These are phyloP conservation scores for Vitis labrusca DNA, from an alignment of 164 flowering plant species.

Conservation along the genomic window DNA sequence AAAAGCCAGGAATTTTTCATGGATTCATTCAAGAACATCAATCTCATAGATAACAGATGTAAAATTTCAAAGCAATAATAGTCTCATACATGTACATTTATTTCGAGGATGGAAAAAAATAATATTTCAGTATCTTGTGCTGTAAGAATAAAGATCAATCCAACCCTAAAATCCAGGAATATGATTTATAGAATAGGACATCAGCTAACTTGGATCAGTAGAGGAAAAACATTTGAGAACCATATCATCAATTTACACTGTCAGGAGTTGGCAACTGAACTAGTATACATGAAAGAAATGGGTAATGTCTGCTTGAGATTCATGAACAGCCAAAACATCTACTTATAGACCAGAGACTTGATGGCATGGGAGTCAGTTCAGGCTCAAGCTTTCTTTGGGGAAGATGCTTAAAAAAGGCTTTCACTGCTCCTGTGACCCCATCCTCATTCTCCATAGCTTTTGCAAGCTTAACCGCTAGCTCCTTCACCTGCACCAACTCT, in stretches of 20 bases:
- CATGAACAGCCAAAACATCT: conserved; percentile 76
- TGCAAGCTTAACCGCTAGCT: conserved; percentile 74
- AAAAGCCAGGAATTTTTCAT: background rate
- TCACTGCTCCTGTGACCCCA: conserved; percentile 93
- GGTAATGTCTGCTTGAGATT: conserved; percentile 7
- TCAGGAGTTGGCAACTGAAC: too few relatives aligned
- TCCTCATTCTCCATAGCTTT: conserved; percentile 90
- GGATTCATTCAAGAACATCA: background rate
- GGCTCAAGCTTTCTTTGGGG: conserved; percentile 45
- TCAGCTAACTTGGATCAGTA: too few relatives aligned
- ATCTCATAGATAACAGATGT: background rate
- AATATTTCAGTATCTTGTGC: background rate
- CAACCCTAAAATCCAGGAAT: background rate
- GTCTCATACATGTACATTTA: background rate
- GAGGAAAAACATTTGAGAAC: too few relatives aligned
- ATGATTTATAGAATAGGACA: background rate
- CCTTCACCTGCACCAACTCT: conserved; percentile 66
- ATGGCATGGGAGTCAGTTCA: conserved; percentile 30
- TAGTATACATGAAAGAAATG: too few relatives aligned
- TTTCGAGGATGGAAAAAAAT: background rate
- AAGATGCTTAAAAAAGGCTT: conserved; percentile 89
- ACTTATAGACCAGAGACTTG: conserved; percentile 45
- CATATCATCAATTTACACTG: too few relatives aligned
- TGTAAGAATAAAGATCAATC: background rate
- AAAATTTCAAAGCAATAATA: background rate